Conservation (phyloP, 83 land plant genomes). For the Larix sibirica region DNA sequence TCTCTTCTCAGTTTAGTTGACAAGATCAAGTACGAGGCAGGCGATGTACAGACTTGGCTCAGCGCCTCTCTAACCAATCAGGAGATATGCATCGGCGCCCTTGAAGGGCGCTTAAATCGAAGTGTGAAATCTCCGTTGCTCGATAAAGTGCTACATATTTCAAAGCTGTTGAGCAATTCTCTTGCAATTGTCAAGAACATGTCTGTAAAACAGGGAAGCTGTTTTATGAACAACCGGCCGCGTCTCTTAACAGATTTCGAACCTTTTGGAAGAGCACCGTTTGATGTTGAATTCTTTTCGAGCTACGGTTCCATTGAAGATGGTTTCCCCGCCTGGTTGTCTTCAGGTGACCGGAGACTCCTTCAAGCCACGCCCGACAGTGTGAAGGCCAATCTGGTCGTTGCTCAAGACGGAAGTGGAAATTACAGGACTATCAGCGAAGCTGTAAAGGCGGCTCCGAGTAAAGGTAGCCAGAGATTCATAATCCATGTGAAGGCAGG, state of each 20-base stretch:
- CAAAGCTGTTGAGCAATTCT: not conserved
- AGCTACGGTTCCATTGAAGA: not conserved
- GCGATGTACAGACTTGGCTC: not conserved
- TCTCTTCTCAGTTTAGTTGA: not conserved
- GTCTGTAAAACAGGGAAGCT: too few relatives aligned
- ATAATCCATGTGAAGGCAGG: slow-evolving; percentile 54
- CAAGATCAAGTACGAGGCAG: not conserved
- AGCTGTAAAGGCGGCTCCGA: slow-evolving; percentile 35
- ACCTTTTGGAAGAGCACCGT: too few relatives aligned
- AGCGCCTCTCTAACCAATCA: not conserved
- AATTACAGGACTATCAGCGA: slow-evolving; percentile 43
- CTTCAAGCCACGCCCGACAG: not conserved
- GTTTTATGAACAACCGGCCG: not conserved
- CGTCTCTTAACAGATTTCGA: not conserved
- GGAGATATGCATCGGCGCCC: not conserved
- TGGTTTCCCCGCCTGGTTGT: slow-evolving; percentile 29
- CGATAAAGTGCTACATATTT: not conserved
- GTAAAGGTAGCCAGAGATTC: slow-evolving; percentile 17
- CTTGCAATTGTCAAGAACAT: not conserved
- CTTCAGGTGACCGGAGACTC: slow-evolving; percentile 23
- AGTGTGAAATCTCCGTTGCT: not conserved
- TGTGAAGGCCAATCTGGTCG: slow-evolving; percentile 34
- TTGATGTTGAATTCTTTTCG: too few relatives aligned
- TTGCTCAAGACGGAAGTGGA: slow-evolving; percentile 60
- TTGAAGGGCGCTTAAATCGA: not conserved